Percentiles rank a stretch among this genome's conserved stretches.
These are phyloP conservation scores for Solanum hybrid DNA, from an alignment of 305 asterid genomes.

Conservation along the genomic window DNA sequence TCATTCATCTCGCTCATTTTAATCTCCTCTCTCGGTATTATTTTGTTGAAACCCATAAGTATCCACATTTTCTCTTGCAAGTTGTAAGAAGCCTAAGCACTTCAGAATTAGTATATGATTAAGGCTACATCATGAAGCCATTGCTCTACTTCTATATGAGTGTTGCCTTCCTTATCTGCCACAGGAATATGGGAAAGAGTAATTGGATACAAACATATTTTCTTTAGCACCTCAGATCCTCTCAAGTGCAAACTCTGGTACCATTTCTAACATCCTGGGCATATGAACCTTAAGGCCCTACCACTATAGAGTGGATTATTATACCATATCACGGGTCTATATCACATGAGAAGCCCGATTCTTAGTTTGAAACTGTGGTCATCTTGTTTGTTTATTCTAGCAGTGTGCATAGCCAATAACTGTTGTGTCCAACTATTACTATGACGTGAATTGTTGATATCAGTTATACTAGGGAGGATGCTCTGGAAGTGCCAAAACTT, in stretches of 20 bases:
- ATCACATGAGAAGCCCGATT: not conserved
- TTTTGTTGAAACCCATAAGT: not conserved
- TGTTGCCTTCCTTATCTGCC: not conserved
- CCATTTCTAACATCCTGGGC: not conserved
- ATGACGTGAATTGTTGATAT: not conserved
- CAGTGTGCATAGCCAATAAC: not conserved
- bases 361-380: not conserved
- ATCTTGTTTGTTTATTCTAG: not conserved
- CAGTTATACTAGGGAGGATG: conserved; percentile 1
- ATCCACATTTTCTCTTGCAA: not conserved
- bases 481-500: not conserved
- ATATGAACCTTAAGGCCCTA: not conserved
- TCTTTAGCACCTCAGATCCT: not conserved
- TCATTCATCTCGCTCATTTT: not conserved
- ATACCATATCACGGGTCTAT: not conserved
- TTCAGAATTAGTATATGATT: not conserved
- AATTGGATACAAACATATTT: not conserved
- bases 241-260: not conserved
- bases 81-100: not conserved
- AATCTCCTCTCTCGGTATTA: not conserved
- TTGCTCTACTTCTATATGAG: not conserved
- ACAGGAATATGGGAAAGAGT: not conserved
- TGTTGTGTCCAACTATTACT: not conserved
- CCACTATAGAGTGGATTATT: not conserved
- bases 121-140: not conserved